Evolutionary conservation across 2,329 filamentous ascomycete species (phyloP), one percentile per base, ranked within the genome.

Genomic region (Penicillium griseofulvum): DNA sequence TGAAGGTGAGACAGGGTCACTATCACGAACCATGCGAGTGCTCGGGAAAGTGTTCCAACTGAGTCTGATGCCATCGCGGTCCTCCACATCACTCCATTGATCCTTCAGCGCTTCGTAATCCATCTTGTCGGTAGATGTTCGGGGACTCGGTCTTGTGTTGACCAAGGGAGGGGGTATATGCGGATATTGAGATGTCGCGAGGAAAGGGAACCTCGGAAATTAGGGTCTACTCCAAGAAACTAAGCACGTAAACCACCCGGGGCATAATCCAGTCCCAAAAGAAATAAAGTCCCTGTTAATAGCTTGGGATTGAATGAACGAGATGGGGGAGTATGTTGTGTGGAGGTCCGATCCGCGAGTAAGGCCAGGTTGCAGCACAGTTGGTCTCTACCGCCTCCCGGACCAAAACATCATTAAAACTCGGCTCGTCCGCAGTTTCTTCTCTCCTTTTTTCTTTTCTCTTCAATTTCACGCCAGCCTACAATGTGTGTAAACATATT

Each of bases 11-110:
- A 43, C 31, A 24, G 48, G 33, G 53, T 52, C 58, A 46, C 48
- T 36, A 57, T 45, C 54, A 78, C 83, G 67, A 67, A 91, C 92
- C 91, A 99, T 97, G 74, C 94, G 91, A 70, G 93, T 93, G 80
- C 92, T 97, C 47, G 94, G 94, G 71, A 99, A 96, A 58, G 95
- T 95, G 74, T 99, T 99, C 94, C 94, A 99, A 78, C 93, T 97
- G 64, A 99, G 83, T 61, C 94, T 87, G 70, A 97, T 86, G 58
- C 94, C 94, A 85, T 99, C 94, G 66, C 90, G 87, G 71, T 99
- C 94, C 80, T 99, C 94, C 56, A 96, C 87, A 74, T 97, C 91
- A 70, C 88, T 91, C 92, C 92, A 97, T 79, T 93, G 89, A 77
- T 97, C 92, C 79, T 97, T 97, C 65, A 96, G 80, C 65, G 87